Base-by-base conservation (phyloP, 805 yeast genomes). In the Nakazawaea anatomiae region DNA sequence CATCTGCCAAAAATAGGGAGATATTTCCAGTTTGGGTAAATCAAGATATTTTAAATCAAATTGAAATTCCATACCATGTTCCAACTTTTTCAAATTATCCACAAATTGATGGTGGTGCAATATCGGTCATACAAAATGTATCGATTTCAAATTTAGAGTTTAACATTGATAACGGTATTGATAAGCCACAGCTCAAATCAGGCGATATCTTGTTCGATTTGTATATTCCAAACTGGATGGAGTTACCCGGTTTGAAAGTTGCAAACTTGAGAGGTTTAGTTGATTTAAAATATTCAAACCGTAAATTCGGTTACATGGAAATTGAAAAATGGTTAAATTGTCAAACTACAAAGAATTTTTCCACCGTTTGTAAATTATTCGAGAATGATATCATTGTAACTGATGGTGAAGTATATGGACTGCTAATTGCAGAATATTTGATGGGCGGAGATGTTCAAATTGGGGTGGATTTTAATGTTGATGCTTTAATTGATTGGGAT, bases 161-260 rank as follows among this genome's bases (percentile, higher is more conserved):
- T 34, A 43, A 43, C 29, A 43, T 48, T 39, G 51, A 48, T 29
- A 43, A 43, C 28, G 51, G 51, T 29, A 48, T 48, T 6, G 39
- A 18, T 34, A 38, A 36, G 25, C 51, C 51, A 10, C 47, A 43
- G 36, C 28, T 47, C 28, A 9, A 11, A 12, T 38, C 44, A n/a
- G 51, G 47, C 5, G 31, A 29, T 4, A 31, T 48, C 7, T 18
- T 12, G 6, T 48, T 48, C 30, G 51, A 43, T 39, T 12, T 48
- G 6, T n/a, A n/a, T n/a, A 25, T 35, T 4, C 50, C 50, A 2
- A 14, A 14, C 38, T 32, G 18, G 14, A 29, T 30, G 25, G 29
- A 29, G 4, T 39, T 30, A n/a, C 31, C 28, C 10, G n/a, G 12
- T 5, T 34, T 48, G 8, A 36, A 35, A 14, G 11, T 42, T 11